A percentile compares a stretch with the other conserved stretches of the same genome.
phyloP scores from a whole-genome alignment of 352 stramenopile species.

The Phytophthora macrochlamydospora region DNA sequence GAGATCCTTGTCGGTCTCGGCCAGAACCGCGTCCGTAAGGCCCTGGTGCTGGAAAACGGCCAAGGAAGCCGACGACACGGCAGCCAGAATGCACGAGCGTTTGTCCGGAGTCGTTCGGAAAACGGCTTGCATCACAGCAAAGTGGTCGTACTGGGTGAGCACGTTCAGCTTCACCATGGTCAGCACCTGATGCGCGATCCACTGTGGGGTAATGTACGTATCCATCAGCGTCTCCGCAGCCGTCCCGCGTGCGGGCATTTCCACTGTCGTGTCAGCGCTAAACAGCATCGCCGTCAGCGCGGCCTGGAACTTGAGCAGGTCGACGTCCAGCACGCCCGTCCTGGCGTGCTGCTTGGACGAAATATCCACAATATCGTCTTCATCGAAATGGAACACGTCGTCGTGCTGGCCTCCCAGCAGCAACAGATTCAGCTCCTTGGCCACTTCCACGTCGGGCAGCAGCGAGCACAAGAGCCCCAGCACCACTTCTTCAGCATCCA shows the following conservation, averaged over 20 bases:
- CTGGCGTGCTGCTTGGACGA: slow-evolving; percentile 10
- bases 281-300: slow-evolving; percentile 61
- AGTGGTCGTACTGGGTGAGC: slow-evolving; percentile 62
- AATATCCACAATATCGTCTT: slow-evolving; percentile 50
- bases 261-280: slow-evolving; percentile 13
- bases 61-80: slow-evolving; percentile 42
- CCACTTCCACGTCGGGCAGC: slow-evolving; percentile 74
- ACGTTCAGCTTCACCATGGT: slow-evolving; percentile 59
- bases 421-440: slow-evolving; percentile 78
- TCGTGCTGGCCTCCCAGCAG: slow-evolving; percentile 58
- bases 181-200: slow-evolving; percentile 54
- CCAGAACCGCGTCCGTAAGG: slow-evolving; percentile 11
- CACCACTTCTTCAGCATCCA: slow-evolving; percentile 69
- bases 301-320: slow-evolving; percentile 72
- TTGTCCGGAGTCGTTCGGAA: slow-evolving; percentile 47
- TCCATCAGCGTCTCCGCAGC: slow-evolving; percentile 41
- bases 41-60: slow-evolving; percentile 76
- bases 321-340: slow-evolving; percentile 42
- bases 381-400: slow-evolving; percentile 79
- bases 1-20: slow-evolving; percentile 27
- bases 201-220: slow-evolving; percentile 52
- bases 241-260: slow-evolving; percentile 34
- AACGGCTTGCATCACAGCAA: slow-evolving; percentile 60
- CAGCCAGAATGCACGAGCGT: slow-evolving; percentile 44
- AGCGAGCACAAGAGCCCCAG: slow-evolving; percentile 78